Evolutionary conservation across 2,329 filamentous ascomycete species (phyloP), one percentile per base, ranked within the genome.

Genomic region (Aureobasidium sp.): DNA sequence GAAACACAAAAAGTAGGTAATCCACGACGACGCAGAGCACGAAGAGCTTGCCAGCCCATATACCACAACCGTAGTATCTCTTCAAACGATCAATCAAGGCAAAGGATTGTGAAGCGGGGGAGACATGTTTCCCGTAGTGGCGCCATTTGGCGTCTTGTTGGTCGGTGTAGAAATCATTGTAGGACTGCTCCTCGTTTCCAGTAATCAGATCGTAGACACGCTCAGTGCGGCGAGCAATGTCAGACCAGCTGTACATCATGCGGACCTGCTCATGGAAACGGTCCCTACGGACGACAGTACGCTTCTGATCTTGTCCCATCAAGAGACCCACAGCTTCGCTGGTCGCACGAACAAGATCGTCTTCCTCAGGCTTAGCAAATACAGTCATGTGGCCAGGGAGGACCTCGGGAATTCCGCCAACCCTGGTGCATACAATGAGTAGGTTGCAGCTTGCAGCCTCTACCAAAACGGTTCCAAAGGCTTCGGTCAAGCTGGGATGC

Each of bases 181-280:
- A 35, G 3, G 22, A 15, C n/a, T 31, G 31, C 3, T 60, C 53
- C 60, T 89, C 86, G 68, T 95, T 90, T 8, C 91, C 92, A 2
- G 86, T 90, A 67, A 99, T 95, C 52, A 94, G 90, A 72, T 96
- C 86, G 74, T 99, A 99, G 0, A 99, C 94, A 33, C 93, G 84
- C 76, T 99, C 94, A 0, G 94, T 97, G 61, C 94, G 88, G 68
- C 89, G 84, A 15, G 94, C 94, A 31, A 99, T 93, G 72, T 99
- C 93, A 31, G 90, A 90, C 94, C 94, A 99, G 1, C 91, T 96
- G 77, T 99, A 99, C 94, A 97, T 97, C 78, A 89, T 90, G 74
- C 93, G 91, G 65, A 99, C 94, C 74, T 97, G 90, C 67, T 96
- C 93, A 72, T 99, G 94, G 71, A 99, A 99, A 45, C 88, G 85